Conservation (phyloP, 148 eudicot genomes). For the Rheum nobile region DNA sequence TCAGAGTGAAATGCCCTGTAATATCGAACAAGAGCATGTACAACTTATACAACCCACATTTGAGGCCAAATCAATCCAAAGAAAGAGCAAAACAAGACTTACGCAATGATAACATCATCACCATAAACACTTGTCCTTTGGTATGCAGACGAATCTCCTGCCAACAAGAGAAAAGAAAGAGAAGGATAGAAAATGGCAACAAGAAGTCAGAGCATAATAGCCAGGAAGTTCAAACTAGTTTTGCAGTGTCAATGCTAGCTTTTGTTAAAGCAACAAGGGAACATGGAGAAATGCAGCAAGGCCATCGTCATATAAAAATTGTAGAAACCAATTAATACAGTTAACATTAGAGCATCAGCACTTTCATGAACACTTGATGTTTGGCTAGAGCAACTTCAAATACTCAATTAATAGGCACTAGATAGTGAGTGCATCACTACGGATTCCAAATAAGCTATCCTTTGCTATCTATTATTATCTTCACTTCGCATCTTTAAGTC, state of each 20-base stretch:
- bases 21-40: neutral
- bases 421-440: neutral
- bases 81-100: neutral
- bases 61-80: neutral
- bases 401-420: neutral
- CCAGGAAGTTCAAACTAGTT: too few relatives aligned
- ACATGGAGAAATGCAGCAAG: neutral
- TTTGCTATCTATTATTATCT: neutral
- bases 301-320: neutral
- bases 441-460: neutral
- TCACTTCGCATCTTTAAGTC: neutral
- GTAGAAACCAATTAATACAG: neutral
- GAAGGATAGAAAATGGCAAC: neutral
- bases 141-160: conserved; percentile 7
- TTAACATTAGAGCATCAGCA: neutral
- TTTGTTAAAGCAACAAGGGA: neutral
- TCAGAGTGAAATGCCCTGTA: conserved; percentile 8
- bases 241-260: neutral
- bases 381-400: neutral
- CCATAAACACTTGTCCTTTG: conserved; percentile 10
- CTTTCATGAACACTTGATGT: neutral
- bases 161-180: neutral
- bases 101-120: conserved; percentile 11
- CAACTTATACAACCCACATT: neutral
- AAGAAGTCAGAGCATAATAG: neutral